Evolutionary conservation across 2,329 filamentous ascomycete genomes (phyloP).

Genomic region (Xylariomycetidae sp.): DNA sequence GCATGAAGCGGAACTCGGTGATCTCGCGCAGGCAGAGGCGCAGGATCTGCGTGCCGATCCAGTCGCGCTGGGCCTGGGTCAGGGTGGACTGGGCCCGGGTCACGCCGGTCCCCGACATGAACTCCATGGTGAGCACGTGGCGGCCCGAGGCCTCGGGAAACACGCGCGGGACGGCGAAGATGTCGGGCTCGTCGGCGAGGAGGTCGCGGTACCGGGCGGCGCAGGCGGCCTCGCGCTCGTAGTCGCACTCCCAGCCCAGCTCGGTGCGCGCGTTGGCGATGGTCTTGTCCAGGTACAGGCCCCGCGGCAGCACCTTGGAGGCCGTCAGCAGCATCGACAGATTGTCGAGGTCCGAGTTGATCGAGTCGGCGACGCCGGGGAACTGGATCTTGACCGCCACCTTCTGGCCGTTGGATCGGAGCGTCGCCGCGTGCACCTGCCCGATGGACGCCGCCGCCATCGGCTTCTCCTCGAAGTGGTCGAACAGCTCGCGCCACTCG

Average conservation of each 20-base stretch:
- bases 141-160: slow-evolving; percentile 75
- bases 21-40: slow-evolving; percentile 91
- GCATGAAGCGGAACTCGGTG: slow-evolving; percentile 94
- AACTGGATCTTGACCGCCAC: slow-evolving; percentile 98
- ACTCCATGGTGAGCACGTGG: slow-evolving; percentile 89
- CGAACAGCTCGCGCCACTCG: slow-evolving; percentile 81
- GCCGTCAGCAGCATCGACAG: slow-evolving; percentile 86
- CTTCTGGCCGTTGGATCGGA: slow-evolving; percentile 67
- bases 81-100: slow-evolving; percentile 68
- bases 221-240: slow-evolving; percentile 80
- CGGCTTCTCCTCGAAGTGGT: slow-evolving; percentile 81
- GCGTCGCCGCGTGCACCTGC: slow-evolving; percentile 82
- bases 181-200: slow-evolving; percentile 66
- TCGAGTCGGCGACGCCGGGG: slow-evolving; percentile 90
- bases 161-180: slow-evolving; percentile 76
- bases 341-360: slow-evolving; percentile 94
- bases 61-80: slow-evolving; percentile 80
- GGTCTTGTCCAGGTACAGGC: slow-evolving; percentile 92
- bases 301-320: slow-evolving; percentile 82
- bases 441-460: slow-evolving; percentile 96
- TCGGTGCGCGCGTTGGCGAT: slow-evolving; percentile 92
- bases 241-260: slow-evolving; percentile 96
- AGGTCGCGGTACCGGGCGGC: slow-evolving; percentile 71
- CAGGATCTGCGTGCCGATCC: slow-evolving; percentile 92
- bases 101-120: slow-evolving; percentile 80